Evolutionary conservation across 768 basidiomycete species (phyloP).

Genomic region (Sistotremastrum niveocremeum): DNA sequence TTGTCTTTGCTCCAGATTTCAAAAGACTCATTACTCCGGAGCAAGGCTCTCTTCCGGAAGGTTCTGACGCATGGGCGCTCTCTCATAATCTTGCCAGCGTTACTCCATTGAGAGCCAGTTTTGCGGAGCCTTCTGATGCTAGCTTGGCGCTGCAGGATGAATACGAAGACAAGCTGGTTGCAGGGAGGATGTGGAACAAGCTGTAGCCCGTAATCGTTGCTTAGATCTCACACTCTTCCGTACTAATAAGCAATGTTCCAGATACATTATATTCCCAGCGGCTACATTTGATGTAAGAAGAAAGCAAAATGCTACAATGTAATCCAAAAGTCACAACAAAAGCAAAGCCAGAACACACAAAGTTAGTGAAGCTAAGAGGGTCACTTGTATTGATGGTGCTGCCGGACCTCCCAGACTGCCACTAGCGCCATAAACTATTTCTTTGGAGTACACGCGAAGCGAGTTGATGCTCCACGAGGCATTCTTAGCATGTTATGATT

Average conservation of each 20-base stretch:
- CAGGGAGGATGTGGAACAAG: conserved; percentile 40
- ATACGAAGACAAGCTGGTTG: conserved; percentile 18
- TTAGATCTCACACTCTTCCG: neutral
- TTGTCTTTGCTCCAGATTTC: conserved; percentile 70
- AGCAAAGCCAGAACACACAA: too few species aligned
- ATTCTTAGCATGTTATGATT: conserved; percentile 31
- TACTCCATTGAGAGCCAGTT: conserved; percentile 63
- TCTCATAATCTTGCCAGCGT: conserved; percentile 57
- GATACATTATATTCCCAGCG: neutral
- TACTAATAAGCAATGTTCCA: neutral
- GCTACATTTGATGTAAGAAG: too few species aligned
- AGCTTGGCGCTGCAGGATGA: conserved; percentile 9
- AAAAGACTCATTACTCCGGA: conserved; percentile 49
- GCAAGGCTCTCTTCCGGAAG: conserved; percentile 46
- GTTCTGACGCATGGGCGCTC: conserved; percentile 76
- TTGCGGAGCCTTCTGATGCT: conserved; percentile 43
- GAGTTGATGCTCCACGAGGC: conserved; percentile 73
- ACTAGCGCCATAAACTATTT: conserved; percentile 25
- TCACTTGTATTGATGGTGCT: too few species aligned
- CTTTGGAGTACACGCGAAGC: conserved; percentile 60
- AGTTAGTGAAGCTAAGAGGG: too few species aligned
- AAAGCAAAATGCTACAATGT: too few species aligned
- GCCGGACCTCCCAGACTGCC: too few species aligned
- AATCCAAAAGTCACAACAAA: too few species aligned
- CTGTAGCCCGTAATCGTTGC: conserved; percentile 22